Conservation (phyloP, 371 early-diverging fungal species). For the Gilbertella persicaria region DNA sequence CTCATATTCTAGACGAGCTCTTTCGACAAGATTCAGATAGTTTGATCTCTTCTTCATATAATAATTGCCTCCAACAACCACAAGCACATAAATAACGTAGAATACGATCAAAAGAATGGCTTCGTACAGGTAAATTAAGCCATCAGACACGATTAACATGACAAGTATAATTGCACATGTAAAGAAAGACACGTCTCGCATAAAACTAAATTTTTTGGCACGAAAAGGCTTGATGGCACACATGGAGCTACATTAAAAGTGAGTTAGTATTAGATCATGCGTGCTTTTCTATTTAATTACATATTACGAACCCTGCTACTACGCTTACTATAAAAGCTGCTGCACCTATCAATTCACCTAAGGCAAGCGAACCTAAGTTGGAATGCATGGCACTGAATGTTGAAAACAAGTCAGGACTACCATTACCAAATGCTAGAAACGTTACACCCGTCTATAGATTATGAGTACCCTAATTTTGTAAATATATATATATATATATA, state of each 20-base stretch:
- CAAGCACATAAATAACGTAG: slow-evolving; percentile 59
- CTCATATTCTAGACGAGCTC: slow-evolving; percentile 48
- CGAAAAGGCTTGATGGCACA: slow-evolving; percentile 69
- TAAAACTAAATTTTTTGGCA: slow-evolving; percentile 63
- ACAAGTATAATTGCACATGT: slow-evolving; percentile 62
- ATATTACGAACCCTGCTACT: slow-evolving; percentile 56
- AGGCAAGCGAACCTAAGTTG: slow-evolving; percentile 72
- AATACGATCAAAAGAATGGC: slow-evolving; percentile 54
- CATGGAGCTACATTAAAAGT: slow-evolving; percentile 56
- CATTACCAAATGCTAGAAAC: slow-evolving; percentile 84
- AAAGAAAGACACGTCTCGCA: slow-evolving; percentile 76
- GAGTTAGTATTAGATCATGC: not conserved
- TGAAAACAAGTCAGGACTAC: slow-evolving; percentile 82
- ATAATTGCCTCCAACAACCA: slow-evolving; percentile 62
- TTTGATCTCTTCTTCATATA: slow-evolving; percentile 41
- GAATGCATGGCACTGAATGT: slow-evolving; percentile 79
- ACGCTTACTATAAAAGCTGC: slow-evolving; percentile 77
- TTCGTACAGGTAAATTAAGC: slow-evolving; percentile 63
- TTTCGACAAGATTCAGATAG: slow-evolving; percentile 39
- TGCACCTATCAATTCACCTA: slow-evolving; percentile 83
- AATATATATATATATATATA: not conserved
- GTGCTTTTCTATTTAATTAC: not conserved
- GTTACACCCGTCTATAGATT: slow-evolving; percentile 78
- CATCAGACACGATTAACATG: slow-evolving; percentile 60
- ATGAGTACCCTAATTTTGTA: not conserved